Conservation (phyloP, 768 basidiomycete genomes). For the Agrocybe praecox region DNA sequence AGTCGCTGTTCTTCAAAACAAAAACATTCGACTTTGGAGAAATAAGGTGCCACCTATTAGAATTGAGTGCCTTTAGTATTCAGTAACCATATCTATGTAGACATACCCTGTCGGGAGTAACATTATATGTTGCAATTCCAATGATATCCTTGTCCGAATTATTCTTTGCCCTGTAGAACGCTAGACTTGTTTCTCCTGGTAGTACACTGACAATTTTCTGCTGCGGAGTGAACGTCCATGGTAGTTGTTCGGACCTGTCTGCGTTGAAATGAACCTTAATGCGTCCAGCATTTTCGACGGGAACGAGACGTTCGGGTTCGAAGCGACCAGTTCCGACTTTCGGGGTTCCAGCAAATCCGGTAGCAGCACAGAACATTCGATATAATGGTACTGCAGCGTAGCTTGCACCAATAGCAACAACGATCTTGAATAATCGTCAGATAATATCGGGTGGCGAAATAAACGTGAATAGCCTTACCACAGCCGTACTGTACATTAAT, state of each 20-base stretch:
- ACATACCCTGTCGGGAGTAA: constrained; percentile 93
- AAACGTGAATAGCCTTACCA: constrained; percentile 47
- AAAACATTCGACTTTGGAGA: constrained; percentile 99
- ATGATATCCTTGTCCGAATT: constrained; percentile 85
- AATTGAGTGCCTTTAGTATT: background rate
- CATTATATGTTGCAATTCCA: constrained; percentile 99
- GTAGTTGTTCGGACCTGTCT: constrained; percentile 83
- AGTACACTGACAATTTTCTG: constrained; percentile 89
- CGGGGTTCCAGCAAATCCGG: constrained; percentile 95
- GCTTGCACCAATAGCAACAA: constrained; percentile 80
- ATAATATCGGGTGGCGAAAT: background rate
- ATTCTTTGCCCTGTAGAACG: constrained; percentile 96
- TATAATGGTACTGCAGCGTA: constrained; percentile 98
- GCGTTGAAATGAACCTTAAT: constrained; percentile 98
- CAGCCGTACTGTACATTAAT: constrained; percentile 84
- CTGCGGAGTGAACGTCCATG: constrained; percentile 92
- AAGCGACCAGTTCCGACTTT: constrained; percentile 86
- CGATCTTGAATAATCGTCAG: constrained; percentile 49
- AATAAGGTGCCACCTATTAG: constrained; percentile 91
- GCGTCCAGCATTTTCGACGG: constrained; percentile 64
- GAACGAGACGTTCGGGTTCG: constrained; percentile 82
- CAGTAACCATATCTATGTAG: background rate
- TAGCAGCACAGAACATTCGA: constrained; percentile 97
- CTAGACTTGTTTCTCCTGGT: constrained; percentile 94
- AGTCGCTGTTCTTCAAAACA: constrained; percentile 99